Conservation (phyloP, 2,329 filamentous ascomycete genomes). For the Talaromyces marneffei region DNA sequence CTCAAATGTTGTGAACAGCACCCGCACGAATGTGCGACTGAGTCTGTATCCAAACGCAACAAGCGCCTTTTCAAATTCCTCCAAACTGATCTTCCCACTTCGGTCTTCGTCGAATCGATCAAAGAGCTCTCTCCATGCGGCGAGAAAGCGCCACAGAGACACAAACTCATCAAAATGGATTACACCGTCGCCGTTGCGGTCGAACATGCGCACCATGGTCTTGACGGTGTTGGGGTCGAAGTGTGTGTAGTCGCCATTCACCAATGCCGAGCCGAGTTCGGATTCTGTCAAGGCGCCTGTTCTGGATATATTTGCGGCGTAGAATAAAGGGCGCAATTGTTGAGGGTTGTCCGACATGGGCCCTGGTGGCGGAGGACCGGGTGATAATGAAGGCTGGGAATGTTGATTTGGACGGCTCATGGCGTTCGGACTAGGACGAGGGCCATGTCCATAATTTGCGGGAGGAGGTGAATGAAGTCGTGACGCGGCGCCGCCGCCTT, state of each 20-base stretch:
- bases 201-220: constrained; percentile 99
- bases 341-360: constrained; percentile 48
- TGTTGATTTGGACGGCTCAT: constrained; percentile 36
- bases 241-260: constrained; percentile 92
- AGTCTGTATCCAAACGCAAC: constrained; percentile 91
- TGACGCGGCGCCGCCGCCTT: constrained; percentile 40
- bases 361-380: constrained; percentile 50
- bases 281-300: constrained; percentile 77
- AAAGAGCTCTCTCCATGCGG: constrained; percentile 88
- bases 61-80: constrained; percentile 85
- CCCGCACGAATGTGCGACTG: constrained; percentile 72
- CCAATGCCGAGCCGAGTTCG: constrained; percentile 82
- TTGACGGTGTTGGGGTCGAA: constrained; percentile 92
- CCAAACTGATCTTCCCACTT: constrained; percentile 76
- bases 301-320: constrained; percentile 74
- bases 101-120: constrained; percentile 89
- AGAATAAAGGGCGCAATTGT: constrained; percentile 74
- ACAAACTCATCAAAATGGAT: constrained; percentile 97
- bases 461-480: constrained; percentile 40
- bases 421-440: constrained; percentile 37
- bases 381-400: constrained; percentile 58
- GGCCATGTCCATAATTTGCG: constrained; percentile 46
- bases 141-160: constrained; percentile 91
- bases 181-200: constrained; percentile 78
- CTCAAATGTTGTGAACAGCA: constrained; percentile 86